Evolutionary conservation across 768 basidiomycete species (phyloP), one percentile per base, ranked within the genome.

Genomic region (Mycena crocata): DNA sequence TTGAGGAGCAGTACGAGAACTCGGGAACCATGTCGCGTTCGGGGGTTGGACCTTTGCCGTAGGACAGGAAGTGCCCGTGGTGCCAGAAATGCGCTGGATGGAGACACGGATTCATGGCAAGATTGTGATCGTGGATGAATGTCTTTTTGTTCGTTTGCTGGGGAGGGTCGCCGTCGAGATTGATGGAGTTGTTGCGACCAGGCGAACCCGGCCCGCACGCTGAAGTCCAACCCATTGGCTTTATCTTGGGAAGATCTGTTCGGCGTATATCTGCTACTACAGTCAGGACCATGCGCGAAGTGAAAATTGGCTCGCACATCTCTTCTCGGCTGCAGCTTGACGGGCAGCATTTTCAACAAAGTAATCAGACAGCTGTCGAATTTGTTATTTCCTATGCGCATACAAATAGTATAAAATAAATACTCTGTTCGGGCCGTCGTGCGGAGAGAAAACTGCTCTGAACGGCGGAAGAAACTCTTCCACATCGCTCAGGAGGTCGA

Each of bases 31-130:
- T 71, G 1, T 70, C 74, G 1, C 23, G 50, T 57, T 82, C 80
- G 1, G 88, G 86, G 2, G 59, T 55, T 0, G 88, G 87, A 2
- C 88, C 89, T 5, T 51, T 58, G 14, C 81, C 74, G 52, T 86
- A 81, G 0, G 84, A 81, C 24, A 89, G 78, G 69, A 86, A 87
- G 56, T 86, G 84, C 0, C 87, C 87, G 67, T 89, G 87, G 0
- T 83, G 78, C 65, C 82, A 78, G 59, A 85, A 78, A 57, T 79
- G 77, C 49, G 77, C 71, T 19, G 84, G 83, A 60, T 87, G 82
- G 31, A 78, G 67, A 71, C 66, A 62, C 54, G 31, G 84, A 63
- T 87, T 78, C 86, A 87, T 87, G 34, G 82, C 76, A 21, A 69
- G 72, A 14, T 72, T 68, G 73, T 87, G 86, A 67, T 87, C 76